phyloP scores from a whole-genome alignment of 306 rosid genomes.

The Cicer judaicum region DNA sequence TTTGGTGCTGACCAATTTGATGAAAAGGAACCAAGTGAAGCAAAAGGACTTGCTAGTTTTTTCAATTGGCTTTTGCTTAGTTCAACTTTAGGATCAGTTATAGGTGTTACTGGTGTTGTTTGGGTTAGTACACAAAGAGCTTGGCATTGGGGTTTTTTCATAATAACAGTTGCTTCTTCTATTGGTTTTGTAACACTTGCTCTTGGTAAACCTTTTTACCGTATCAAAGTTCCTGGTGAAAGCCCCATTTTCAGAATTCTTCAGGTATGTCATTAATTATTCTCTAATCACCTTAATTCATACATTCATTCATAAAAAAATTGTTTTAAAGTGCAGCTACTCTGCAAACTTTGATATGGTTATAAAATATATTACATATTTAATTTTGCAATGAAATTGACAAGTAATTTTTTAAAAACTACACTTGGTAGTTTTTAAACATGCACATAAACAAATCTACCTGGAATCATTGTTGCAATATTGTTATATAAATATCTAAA shows the following conservation, averaged over 20 bases:
- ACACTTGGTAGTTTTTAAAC: too few relatives aligned
- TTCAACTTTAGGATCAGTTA: conserved; percentile 60
- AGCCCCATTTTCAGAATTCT: conserved; percentile 62
- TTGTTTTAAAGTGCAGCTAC: too few relatives aligned
- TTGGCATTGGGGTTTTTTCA: conserved; percentile 81
- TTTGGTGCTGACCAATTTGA: conserved; percentile 91
- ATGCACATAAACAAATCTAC: too few relatives aligned
- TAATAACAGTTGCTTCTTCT: conserved; percentile 56
- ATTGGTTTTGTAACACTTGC: conserved; percentile 63
- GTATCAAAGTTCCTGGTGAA: conserved; percentile 58
- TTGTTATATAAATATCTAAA: too few relatives aligned
- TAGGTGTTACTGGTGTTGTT: conserved; percentile 77
- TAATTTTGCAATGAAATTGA: too few relatives aligned
- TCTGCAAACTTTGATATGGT: too few relatives aligned
- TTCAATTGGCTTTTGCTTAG: conserved; percentile 75
- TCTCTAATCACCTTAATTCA: not conserved
- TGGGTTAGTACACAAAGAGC: conserved; percentile 61
- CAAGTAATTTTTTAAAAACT: too few relatives aligned
- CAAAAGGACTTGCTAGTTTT: conserved; percentile 65
- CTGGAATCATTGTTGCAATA: too few relatives aligned
- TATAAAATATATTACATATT: too few relatives aligned
- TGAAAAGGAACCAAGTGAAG: conserved; percentile 61
- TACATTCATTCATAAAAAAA: not conserved
- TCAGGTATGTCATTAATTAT: conserved; percentile 48
- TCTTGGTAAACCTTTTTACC: conserved; percentile 78